Percentiles rank a stretch among this genome's conserved stretches.
These are phyloP conservation scores for Geoglossum glabrum DNA, from an alignment of 495 filamentous ascomycete genomes.

Conservation along the genomic window DNA sequence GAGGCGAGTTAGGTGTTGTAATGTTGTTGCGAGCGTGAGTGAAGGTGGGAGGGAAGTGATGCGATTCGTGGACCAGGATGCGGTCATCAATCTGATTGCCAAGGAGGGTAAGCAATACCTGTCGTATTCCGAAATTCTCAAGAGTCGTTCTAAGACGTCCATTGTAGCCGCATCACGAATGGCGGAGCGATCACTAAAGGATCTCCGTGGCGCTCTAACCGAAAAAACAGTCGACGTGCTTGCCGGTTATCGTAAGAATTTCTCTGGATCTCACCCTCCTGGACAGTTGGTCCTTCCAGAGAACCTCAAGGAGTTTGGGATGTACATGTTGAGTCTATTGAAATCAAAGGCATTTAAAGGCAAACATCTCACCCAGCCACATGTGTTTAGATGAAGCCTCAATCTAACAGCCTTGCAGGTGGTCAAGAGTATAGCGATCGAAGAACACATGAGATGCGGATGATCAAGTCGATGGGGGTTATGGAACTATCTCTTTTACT, in stretches of 20 bases:
- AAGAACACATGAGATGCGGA: constrained; percentile 72
- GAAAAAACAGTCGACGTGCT: constrained; percentile 94
- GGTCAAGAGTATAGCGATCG: constrained; percentile 85
- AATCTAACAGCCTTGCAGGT: constrained; percentile 15
- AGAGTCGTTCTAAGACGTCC: neutral
- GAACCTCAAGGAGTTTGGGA: constrained; percentile 85
- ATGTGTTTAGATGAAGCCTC: neutral
- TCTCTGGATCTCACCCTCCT: constrained; percentile 66
- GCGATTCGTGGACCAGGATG: constrained; percentile 88
- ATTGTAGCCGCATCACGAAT: constrained; percentile 55
- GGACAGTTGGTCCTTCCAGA: constrained; percentile 91
- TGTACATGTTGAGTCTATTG: constrained; percentile 87
- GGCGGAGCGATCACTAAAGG: constrained; percentile 61
- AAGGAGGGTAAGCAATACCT: constrained; percentile 43
- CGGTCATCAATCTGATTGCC: constrained; percentile 66
- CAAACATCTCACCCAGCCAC: constrained; percentile 4
- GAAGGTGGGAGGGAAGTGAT: constrained; percentile 67
- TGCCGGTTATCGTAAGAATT: constrained; percentile 81
- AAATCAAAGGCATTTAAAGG: constrained; percentile 91
- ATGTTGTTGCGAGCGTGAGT: constrained; percentile 78
- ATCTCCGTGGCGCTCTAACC: constrained; percentile 61
- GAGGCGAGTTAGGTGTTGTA: constrained; percentile 77
- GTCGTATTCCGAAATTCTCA: neutral
- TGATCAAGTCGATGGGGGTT: constrained; percentile 71
- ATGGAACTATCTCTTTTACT: constrained; percentile 79